Conservation (phyloP, 2,329 filamentous ascomycete genomes). For the Rutstroemia sp. region DNA sequence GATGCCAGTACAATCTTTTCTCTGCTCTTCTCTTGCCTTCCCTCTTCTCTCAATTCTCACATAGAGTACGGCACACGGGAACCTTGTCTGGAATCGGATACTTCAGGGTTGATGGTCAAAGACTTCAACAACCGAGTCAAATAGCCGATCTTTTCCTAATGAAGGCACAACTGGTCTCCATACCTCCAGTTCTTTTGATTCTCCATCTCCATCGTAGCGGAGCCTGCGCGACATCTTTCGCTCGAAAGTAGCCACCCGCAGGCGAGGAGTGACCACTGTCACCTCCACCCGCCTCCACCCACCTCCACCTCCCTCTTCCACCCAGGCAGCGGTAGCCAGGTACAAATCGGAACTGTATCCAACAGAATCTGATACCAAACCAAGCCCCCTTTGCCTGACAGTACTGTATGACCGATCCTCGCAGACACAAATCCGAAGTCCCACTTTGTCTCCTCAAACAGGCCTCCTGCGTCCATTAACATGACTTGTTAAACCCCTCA, state of each 20-base stretch:
- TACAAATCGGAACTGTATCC: too few relatives aligned
- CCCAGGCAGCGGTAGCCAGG: too few relatives aligned
- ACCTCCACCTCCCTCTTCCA: background rate
- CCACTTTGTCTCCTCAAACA: background rate
- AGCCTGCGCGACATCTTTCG: background rate
- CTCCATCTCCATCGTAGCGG: background rate
- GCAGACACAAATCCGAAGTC: background rate
- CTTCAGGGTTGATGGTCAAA: background rate
- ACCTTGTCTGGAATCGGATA: too few relatives aligned
- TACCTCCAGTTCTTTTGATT: too few relatives aligned
- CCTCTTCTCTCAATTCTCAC: too few relatives aligned
- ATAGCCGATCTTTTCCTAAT: background rate
- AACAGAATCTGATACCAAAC: too few relatives aligned
- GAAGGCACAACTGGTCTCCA: background rate
- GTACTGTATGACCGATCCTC: background rate
- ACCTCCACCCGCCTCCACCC: too few relatives aligned
- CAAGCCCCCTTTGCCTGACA: background rate
- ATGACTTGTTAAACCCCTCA: background rate
- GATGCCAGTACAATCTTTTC: too few relatives aligned
- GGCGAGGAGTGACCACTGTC: too few relatives aligned
- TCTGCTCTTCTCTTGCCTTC: too few relatives aligned
- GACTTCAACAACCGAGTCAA: too few relatives aligned
- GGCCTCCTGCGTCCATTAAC: background rate
- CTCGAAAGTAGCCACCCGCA: background rate
- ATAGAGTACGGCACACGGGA: too few relatives aligned